Base-by-base conservation (phyloP, 495 filamentous ascomycete species). In the Penicillium riverlandense region DNA sequence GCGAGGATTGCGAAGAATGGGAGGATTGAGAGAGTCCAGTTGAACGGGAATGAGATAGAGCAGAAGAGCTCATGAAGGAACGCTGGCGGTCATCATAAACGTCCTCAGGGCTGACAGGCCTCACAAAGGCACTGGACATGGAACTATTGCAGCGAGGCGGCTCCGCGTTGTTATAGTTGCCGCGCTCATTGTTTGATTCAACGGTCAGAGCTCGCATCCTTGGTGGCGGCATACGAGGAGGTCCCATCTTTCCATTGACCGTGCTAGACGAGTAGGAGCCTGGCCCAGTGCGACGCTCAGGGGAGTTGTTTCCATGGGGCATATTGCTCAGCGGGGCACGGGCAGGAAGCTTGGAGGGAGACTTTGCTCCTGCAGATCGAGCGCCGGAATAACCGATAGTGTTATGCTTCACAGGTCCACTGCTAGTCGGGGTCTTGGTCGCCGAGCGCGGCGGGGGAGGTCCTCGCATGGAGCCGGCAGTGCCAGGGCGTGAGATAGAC, bases 151-250 rank as follows among this genome's bases (percentile, higher is more conserved):
- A 77, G 33, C 84, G 78, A 37, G 79, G 78, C 13, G 75, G 75
- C 30, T 85, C 80, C 29, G 65, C 65, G 1, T 80, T 65, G 1
- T 80, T 35, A 73, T 86, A 63, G 49, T 58, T 57, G 32, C 74
- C 74, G n/a, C 84, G 82, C 41, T 71, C 65, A 11, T 80, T 79
- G 39, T 78, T 82, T 1, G 83, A 83, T 12, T 84, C 69, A 22
- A 83, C 82, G 10, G 92, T 80, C 45, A 73, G 53, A 0, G 90
- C 88, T 49, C 89, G 79, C 90, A 96, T 95, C 58, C 88, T 86
- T 29, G 90, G 89, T 29, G 90, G 90, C 29, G 90, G 88, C 11
- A 82, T 83, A 49, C 84, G 62, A 55, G 80, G 68, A 48, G 78
- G 65, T 40, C 73, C 70, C 69, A 84, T 76, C 61, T 80, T 84